A percentile compares a stretch with the other conserved stretches of the same genome.
Conservation (phyloP, 129 eudicot species). For the Tagetes erecta region DNA sequence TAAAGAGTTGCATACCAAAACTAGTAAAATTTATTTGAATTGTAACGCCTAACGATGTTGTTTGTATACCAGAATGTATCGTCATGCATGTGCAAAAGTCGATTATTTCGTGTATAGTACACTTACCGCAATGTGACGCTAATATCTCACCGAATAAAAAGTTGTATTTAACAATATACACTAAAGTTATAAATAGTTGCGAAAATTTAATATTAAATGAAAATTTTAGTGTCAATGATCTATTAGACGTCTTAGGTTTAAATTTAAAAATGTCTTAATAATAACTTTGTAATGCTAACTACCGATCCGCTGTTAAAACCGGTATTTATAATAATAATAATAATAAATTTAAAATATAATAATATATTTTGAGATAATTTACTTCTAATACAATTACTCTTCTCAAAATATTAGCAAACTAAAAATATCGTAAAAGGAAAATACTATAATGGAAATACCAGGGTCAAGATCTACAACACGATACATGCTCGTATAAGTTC, state of each 20-base stretch:
- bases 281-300: no score
- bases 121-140: slow-evolving; percentile 10
- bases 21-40: slow-evolving; percentile 32
- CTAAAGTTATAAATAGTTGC: background rate
- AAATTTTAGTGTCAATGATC: no score
- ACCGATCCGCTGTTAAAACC: no score
- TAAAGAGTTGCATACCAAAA: slow-evolving; percentile 28
- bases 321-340: no score
- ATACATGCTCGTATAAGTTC: slow-evolving; percentile 24
- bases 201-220: background rate
- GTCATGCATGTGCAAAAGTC: slow-evolving; percentile 27
- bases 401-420: background rate
- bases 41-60: slow-evolving; percentile 35
- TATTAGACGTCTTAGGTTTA: background rate
- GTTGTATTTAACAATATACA: background rate
- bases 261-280: background rate
- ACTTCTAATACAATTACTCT: background rate
- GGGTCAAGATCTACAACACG: slow-evolving; percentile 35
- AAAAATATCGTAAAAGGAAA: background rate
- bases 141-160: background rate
- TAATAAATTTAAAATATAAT: background rate
- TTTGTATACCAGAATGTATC: slow-evolving; percentile 14
- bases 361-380: background rate
- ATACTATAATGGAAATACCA: background rate
- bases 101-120: slow-evolving; percentile 21